Base-by-base conservation (phyloP, 257 asterid genomes). In the Capsicum baccatum region DNA sequence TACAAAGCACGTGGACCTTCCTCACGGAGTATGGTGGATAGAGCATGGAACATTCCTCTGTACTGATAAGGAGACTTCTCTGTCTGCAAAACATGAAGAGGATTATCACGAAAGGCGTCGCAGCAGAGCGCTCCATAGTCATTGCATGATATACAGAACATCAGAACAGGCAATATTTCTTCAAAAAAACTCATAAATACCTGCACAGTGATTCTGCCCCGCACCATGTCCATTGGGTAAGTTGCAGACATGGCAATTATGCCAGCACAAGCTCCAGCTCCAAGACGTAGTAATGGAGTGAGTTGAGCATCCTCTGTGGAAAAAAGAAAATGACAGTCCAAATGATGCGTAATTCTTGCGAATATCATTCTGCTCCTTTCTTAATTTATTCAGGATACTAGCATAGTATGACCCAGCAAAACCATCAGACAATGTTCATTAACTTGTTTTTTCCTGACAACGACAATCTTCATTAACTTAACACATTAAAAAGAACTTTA, bases 221-320 rank as follows among this genome's bases (percentile, higher is more conserved):
- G 94, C 81, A 96, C 99, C 99, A 96, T 94, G 92, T 96, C 99
- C 98, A 96, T 91, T 47, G 99, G 99, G 91, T 96, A 96, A 67
- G 99, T 96, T 66, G 99, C 99, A 83, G 99, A 96, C 99, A 94
- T 96, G 90, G 98, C 99, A 88, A 96, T 91, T 87, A 96, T 96
- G 84, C 98, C 99, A 89, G 99, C 99, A 92, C 98, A 93, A 84
- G 99, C 99, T 87, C 99, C 99, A 71, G 99, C 99, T 79, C 97
- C 99, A 88, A 96, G 91, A 79, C 99, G 97, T 84, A 96, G 79
- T 83, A 94, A 83, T 87, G 99, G 98, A 89, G 97, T 94, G 84
- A 91, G 92, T 88, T 92, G 91, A 84, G 99, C 98, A 80, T 93
- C 91, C 92, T 93, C 98, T 95, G 92, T 86, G 87, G 84, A 84